Percentiles rank a stretch among this genome's conserved stretches.
Conservation (phyloP, 2,329 filamentous ascomycete genomes). For the Pseudogymnoascus sp. region DNA sequence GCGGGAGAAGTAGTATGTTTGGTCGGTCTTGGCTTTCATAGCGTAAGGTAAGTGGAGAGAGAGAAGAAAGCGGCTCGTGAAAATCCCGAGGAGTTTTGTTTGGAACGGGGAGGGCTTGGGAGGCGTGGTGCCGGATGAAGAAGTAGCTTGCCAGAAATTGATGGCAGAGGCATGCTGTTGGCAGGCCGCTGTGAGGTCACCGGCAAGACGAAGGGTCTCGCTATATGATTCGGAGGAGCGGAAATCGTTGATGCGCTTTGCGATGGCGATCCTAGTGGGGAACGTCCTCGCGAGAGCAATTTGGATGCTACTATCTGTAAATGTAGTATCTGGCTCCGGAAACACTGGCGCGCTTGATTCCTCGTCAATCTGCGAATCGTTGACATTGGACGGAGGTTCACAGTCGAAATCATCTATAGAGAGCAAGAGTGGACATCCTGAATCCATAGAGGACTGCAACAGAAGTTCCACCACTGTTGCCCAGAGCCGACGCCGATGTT, state of each 20-base stretch:
- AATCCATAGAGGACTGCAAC: constrained; percentile 43
- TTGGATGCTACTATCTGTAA: constrained; percentile 43
- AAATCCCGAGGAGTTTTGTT: constrained; percentile 41
- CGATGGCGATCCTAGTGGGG: constrained; percentile 37
- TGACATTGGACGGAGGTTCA: constrained; percentile 38
- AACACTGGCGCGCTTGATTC: constrained; percentile 18
- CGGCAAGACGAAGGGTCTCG: constrained; percentile 39
- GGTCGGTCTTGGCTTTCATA: constrained; percentile 33
- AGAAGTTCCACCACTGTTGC: constrained; percentile 47
- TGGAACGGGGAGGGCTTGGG: constrained; percentile 30
- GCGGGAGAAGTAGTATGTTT: constrained; percentile 40
- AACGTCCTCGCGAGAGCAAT: constrained; percentile 40
- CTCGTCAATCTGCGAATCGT: constrained; percentile 43
- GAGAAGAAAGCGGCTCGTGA: constrained; percentile 47
- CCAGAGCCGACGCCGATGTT: constrained; percentile 51
- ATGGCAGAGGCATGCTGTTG: background rate
- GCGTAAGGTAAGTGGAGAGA: constrained; percentile 44
- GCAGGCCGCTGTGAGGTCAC: constrained; percentile 33
- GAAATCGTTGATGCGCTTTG: constrained; percentile 41
- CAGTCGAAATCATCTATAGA: constrained; percentile 41
- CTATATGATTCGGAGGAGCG: constrained; percentile 37
- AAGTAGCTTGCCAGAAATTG: background rate
- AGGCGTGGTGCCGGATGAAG: background rate
- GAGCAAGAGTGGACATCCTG: constrained; percentile 43
- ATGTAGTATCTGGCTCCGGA: constrained; percentile 23